Evolutionary conservation across 2,329 filamentous ascomycete species (phyloP).

Genomic region (Aspergillus terreus): DNA sequence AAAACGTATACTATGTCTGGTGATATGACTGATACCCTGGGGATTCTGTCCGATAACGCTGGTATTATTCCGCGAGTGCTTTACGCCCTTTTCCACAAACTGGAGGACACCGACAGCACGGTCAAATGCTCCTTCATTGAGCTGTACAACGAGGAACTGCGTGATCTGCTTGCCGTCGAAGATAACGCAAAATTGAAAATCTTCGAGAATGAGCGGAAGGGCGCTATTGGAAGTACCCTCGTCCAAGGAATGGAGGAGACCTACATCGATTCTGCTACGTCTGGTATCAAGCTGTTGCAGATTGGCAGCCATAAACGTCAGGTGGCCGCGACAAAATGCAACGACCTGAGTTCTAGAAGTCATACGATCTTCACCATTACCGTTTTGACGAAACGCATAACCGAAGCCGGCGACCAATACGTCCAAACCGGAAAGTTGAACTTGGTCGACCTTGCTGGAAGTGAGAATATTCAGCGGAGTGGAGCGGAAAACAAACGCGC

Average conservation of each 20-base stretch:
- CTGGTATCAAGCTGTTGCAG: conserved; percentile 85
- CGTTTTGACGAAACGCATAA: conserved; percentile 77
- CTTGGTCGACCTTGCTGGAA: conserved; percentile 91
- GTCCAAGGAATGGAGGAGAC: conserved; percentile 98
- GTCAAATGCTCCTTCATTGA: conserved; percentile 99
- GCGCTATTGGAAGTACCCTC: conserved; percentile 70
- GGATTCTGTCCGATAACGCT: conserved; percentile 82
- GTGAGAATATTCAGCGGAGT: conserved; percentile 95
- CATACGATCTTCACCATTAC: conserved; percentile 98
- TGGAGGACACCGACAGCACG: conserved; percentile 78
- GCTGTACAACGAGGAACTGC: conserved; percentile 94
- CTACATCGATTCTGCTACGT: conserved; percentile 78
- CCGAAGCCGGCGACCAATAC: conserved; percentile 82
- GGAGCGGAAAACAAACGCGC: conserved; percentile 98
- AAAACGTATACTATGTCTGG: conserved; percentile 99
- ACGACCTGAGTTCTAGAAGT: conserved; percentile 93
- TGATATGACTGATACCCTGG: conserved; percentile 84
- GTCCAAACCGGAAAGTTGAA: conserved; percentile 92
- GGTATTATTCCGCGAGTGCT: conserved; percentile 93
- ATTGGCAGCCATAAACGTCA: conserved; percentile 89
- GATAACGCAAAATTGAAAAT: conserved; percentile 88
- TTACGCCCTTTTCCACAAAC: conserved; percentile 78
- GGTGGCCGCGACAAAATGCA: conserved; percentile 99
- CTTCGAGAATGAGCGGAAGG: conserved; percentile 81
- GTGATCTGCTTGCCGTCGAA: conserved; percentile 79